A percentile compares a stretch with the other conserved stretches of the same genome.
Conservation (phyloP, 2,329 filamentous ascomycete genomes). For the Diaporthe vaccinii region DNA sequence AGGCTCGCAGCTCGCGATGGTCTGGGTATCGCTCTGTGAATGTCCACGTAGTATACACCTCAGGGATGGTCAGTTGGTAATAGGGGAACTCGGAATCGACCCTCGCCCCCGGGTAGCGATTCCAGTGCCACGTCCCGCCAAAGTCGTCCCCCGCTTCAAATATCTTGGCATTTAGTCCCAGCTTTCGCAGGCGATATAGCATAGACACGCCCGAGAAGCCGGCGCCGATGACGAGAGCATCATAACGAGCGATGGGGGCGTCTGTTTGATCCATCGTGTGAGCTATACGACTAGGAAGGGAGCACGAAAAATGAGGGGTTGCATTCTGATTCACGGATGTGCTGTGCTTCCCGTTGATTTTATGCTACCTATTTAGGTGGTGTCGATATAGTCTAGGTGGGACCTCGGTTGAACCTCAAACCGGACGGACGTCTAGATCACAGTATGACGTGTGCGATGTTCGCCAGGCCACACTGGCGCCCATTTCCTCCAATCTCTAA, state of each 20-base stretch:
- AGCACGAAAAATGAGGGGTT: background rate
- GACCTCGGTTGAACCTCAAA: conserved; percentile 20
- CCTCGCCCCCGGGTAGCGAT: conserved; percentile 55
- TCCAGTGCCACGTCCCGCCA: conserved; percentile 47
- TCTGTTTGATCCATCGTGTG: background rate
- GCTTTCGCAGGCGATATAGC: conserved; percentile 25
- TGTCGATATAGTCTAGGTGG: too few species aligned
- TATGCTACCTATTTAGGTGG: background rate
- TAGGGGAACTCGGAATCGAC: conserved; percentile 48
- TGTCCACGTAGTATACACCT: conserved; percentile 59
- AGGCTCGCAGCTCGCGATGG: conserved; percentile 56
- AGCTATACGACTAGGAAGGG: background rate
- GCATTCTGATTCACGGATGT: background rate
- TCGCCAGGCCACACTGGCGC: background rate
- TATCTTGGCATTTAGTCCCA: conserved; percentile 33
- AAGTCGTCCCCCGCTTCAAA: conserved; percentile 35
- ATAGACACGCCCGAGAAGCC: conserved; percentile 35
- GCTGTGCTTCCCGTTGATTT: background rate
- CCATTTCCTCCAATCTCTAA: background rate
- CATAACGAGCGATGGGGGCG: background rate
- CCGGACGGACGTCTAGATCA: background rate
- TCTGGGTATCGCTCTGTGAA: conserved; percentile 58
- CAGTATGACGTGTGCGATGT: background rate
- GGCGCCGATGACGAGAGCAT: conserved; percentile 33
- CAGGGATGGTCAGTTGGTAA: conserved; percentile 50